Percentiles rank a stretch among this genome's conserved stretches.
Evolutionary conservation across 768 basidiomycete genomes (phyloP).

Genomic region (Tubosaeta brunneosetosa): DNA sequence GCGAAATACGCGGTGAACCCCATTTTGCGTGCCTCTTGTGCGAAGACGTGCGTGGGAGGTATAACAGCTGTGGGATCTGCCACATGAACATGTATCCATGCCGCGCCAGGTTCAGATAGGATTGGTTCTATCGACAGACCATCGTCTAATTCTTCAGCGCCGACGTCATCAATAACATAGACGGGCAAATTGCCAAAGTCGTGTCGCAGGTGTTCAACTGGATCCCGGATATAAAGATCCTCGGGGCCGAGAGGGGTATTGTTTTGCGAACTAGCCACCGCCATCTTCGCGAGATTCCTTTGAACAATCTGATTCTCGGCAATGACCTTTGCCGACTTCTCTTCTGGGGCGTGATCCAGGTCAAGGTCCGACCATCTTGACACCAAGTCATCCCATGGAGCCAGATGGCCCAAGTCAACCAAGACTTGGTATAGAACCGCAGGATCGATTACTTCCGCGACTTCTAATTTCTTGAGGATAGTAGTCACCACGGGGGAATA

Average conservation of each 20-base stretch:
- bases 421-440: slow-evolving; percentile 45
- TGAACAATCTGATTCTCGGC: slow-evolving; percentile 27
- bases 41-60: slow-evolving; percentile 61
- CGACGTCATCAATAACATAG: slow-evolving; percentile 80
- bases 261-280: slow-evolving; percentile 3
- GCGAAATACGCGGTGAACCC: slow-evolving; percentile 59
- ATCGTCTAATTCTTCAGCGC: slow-evolving; percentile 88
- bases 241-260: slow-evolving; percentile 47
- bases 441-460: slow-evolving; percentile 29
- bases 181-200: slow-evolving; percentile 81
- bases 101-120: slow-evolving; percentile 48
- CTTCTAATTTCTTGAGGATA: slow-evolving; percentile 55
- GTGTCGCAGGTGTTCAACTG: slow-evolving; percentile 66
- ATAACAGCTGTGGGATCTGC: slow-evolving; percentile 87
- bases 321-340: slow-evolving; percentile 31
- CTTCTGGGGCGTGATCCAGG: slow-evolving; percentile 19
- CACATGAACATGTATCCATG: slow-evolving; percentile 89
- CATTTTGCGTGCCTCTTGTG: slow-evolving; percentile 50
- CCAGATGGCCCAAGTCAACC: slow-evolving; percentile 65
- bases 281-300: slow-evolving; percentile 12
- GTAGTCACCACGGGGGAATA: slow-evolving; percentile 47
- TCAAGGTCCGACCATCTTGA: slow-evolving; percentile 36
- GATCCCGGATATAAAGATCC: slow-evolving; percentile 62
- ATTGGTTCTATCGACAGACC: slow-evolving; percentile 81
- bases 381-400: slow-evolving; percentile 75